phyloP scores from a whole-genome alignment of 2,329 filamentous ascomycete genomes.

The Lachnellula hyalina region DNA sequence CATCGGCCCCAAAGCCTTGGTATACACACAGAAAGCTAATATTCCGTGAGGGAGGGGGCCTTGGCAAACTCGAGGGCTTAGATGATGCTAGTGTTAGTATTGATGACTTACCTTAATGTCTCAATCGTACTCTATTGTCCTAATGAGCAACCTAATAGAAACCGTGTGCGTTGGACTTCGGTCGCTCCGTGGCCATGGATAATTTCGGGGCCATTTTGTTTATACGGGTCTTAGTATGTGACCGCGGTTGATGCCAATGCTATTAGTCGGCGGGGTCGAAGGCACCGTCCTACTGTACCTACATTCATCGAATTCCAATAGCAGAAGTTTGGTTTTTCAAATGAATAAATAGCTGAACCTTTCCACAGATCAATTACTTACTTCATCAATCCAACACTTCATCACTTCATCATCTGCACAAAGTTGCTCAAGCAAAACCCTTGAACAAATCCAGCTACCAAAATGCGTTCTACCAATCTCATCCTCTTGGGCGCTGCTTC shows the following conservation, averaged over 20 bases:
- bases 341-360: background rate
- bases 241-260: background rate
- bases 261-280: background rate
- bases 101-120: too few relatives aligned
- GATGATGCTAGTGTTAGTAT: too few relatives aligned
- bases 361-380: conserved; percentile 1
- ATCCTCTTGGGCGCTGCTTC: conserved; percentile 16
- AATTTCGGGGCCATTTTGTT: background rate
- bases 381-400: background rate
- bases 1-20: too few relatives aligned
- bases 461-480: conserved; percentile 13
- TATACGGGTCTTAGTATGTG: background rate
- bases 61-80: too few relatives aligned
- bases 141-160: too few relatives aligned
- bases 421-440: background rate
- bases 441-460: background rate
- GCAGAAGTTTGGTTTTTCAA: background rate
- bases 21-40: too few relatives aligned
- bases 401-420: background rate
- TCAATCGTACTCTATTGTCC: too few relatives aligned
- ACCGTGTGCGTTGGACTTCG: too few relatives aligned
- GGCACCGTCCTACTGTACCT: background rate
- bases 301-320: conserved; percentile 2
- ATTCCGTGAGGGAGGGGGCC: too few relatives aligned
- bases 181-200: too few relatives aligned